A percentile compares a stretch with the other conserved stretches of the same genome.
These are phyloP conservation scores for Neophaeococcomyces aloes DNA, from an alignment of 2,329 filamentous ascomycete genomes.

Conservation along the genomic window DNA sequence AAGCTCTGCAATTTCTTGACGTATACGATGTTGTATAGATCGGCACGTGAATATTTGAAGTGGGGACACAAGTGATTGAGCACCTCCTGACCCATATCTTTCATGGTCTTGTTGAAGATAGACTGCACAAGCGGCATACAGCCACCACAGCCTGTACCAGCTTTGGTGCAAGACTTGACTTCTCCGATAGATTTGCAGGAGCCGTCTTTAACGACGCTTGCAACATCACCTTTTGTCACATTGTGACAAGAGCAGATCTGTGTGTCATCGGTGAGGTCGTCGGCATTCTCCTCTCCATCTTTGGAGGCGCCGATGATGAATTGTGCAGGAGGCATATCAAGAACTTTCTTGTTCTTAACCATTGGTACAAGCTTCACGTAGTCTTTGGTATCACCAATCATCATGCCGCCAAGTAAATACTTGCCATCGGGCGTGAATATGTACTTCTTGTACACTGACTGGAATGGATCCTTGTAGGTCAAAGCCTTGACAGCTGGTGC, in stretches of 20 bases:
- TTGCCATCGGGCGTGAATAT: slow-evolving; percentile 83
- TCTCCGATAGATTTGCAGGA: slow-evolving; percentile 71
- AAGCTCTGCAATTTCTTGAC: slow-evolving; percentile 68
- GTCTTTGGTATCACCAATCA: slow-evolving; percentile 87
- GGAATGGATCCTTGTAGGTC: slow-evolving; percentile 81
- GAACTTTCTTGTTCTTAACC: slow-evolving; percentile 69
- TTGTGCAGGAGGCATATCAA: slow-evolving; percentile 68
- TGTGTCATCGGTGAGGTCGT: slow-evolving; percentile 71
- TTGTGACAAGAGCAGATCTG: slow-evolving; percentile 93
- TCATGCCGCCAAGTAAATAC: slow-evolving; percentile 88
- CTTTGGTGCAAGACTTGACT: slow-evolving; percentile 83
- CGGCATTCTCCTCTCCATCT: slow-evolving; percentile 60
- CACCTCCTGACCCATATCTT: slow-evolving; percentile 73
- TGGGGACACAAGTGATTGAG: slow-evolving; percentile 79
- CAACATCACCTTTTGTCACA: slow-evolving; percentile 73
- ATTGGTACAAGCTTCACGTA: slow-evolving; percentile 82
- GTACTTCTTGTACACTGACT: slow-evolving; percentile 86
- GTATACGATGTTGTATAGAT: slow-evolving; percentile 82
- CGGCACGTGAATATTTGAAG: slow-evolving; percentile 71
- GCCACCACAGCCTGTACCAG: slow-evolving; percentile 79
- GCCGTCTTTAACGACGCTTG: slow-evolving; percentile 61
- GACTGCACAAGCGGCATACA: slow-evolving; percentile 80
- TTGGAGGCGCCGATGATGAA: slow-evolving; percentile 72
- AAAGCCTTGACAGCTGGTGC: slow-evolving; percentile 64
- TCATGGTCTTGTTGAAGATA: slow-evolving; percentile 85